Evolutionary conservation across 495 filamentous ascomycete species (phyloP), one percentile per base, ranked within the genome.

Genomic region (Antarctomyces pellizariae): DNA sequence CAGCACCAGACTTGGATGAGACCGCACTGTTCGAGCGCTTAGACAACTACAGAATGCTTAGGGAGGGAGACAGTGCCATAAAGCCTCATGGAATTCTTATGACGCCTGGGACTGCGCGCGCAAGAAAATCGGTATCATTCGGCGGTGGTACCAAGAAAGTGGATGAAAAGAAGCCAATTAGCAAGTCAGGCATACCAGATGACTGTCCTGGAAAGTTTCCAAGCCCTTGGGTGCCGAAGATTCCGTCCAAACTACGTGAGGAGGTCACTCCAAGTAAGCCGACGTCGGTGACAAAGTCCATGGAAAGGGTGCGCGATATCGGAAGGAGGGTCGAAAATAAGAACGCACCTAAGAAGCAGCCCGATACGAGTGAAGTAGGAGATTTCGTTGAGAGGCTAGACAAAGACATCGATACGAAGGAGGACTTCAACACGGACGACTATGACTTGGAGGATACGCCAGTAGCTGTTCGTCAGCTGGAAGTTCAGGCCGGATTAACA

Each of bases 51-150:
- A 33, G 19, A 32, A 18, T 13, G 13, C 15, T 13, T 11, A 11
- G n/a, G 25, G 14, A 11, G n/a, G n/a, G n/a, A n/a, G n/a, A n/a
- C n/a, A n/a, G n/a, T 2, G 50, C 53, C 2, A 42, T 42, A 20
- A 63, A 55, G 26, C 57, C 53, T 1, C 39, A 45, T 9, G 53
- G 57, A 28, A 97, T 97, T 26, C 63, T 97, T 4, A 50, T 92
- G 31, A 93, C 89, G 0, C 89, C 89, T 1, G 82, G 86, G 0
- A 83, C 77, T 2, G 75, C 60, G 7, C 62, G 70, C 4, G 62
- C 70, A 28, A 64, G 72, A 28, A 93, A 95, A 43, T 86, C 77
- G 3, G 86, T 97, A 11, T 82, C 84, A 0, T 97, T 95, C 46
- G 55, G 68, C 35, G 46, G 67, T 43, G 47, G 72, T 43, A 33